Percentiles rank a stretch among this genome's conserved stretches.
phyloP scores from a whole-genome alignment of 768 basidiomycete species.

The Boletus sensibilis region DNA sequence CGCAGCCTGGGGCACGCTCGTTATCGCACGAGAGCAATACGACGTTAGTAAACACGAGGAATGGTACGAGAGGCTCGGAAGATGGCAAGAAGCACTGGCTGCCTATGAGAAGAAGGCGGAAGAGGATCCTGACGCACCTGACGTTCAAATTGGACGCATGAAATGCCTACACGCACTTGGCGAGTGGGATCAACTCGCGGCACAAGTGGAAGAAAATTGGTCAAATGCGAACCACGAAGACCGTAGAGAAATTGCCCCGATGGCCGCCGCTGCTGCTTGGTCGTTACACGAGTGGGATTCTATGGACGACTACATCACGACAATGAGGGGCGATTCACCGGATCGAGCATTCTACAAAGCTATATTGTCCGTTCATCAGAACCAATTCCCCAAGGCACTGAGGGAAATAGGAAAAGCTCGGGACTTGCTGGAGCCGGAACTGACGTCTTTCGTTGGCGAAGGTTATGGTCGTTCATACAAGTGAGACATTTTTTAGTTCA shows the following conservation, averaged over 20 bases:
- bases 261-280: slow-evolving; percentile 98
- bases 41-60: slow-evolving; percentile 92
- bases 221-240: slow-evolving; percentile 77
- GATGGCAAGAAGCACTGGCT: slow-evolving; percentile 91
- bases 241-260: slow-evolving; percentile 87
- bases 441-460: slow-evolving; percentile 90
- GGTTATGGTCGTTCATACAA: slow-evolving; percentile 97
- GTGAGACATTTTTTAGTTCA: slow-evolving; percentile 45
- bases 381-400: slow-evolving; percentile 90
- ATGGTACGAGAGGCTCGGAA: slow-evolving; percentile 95
- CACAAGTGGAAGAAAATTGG: slow-evolving; percentile 89
- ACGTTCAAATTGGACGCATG: slow-evolving; percentile 86
- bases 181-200: slow-evolving; percentile 91
- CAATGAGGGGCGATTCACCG: slow-evolving; percentile 90
- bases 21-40: slow-evolving; percentile 86
- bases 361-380: slow-evolving; percentile 93
- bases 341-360: slow-evolving; percentile 96
- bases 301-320: slow-evolving; percentile 95
- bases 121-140: slow-evolving; percentile 72
- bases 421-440: slow-evolving; percentile 86
- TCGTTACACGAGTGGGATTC: slow-evolving; percentile 95
- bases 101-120: slow-evolving; percentile 81
- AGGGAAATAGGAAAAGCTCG: slow-evolving; percentile 90
- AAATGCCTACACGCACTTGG: slow-evolving; percentile 96
- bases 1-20: slow-evolving; percentile 95